A percentile compares a stretch with the other conserved stretches of the same genome.
phyloP scores from a whole-genome alignment of 257 asterid genomes.

The Przewalskia tangutica region DNA sequence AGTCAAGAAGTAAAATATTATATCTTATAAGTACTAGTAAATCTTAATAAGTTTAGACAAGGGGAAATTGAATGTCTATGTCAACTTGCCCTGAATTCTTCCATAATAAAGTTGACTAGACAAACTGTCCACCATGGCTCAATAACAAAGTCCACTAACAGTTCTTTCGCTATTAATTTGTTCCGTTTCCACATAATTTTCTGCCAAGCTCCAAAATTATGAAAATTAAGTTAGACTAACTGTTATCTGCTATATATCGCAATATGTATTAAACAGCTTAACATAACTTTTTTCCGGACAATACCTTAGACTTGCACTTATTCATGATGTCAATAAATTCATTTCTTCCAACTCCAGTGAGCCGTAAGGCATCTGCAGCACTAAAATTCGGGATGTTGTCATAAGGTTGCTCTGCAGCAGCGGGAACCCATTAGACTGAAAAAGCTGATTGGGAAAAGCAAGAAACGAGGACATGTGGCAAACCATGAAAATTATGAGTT shows the following conservation, averaged over 20 bases:
- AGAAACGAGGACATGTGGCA: neutral
- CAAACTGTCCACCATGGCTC: constrained; percentile 99
- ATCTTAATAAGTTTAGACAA: neutral
- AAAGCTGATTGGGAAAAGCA: neutral
- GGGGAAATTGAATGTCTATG: neutral
- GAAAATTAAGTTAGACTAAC: constrained; percentile 20
- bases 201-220: constrained; percentile 56
- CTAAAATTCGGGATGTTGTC: constrained; percentile 66
- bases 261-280: neutral
- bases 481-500: neutral
- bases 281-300: neutral
- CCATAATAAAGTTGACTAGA: constrained; percentile 30
- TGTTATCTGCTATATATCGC: neutral
- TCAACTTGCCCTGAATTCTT: neutral
- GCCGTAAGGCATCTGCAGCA: constrained; percentile 33
- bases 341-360: constrained; percentile 17
- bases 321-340: neutral
- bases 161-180: constrained; percentile 94
- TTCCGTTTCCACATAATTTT: constrained; percentile 99
- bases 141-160: constrained; percentile 69
- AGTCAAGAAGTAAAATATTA: neutral
- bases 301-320: constrained; percentile 50
- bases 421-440: neutral
- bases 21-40: neutral
- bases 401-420: constrained; percentile 87